A percentile compares a stretch with the other conserved stretches of the same genome.
Conservation (phyloP, 2,329 filamentous ascomycete species). For the Fusarium sororula region DNA sequence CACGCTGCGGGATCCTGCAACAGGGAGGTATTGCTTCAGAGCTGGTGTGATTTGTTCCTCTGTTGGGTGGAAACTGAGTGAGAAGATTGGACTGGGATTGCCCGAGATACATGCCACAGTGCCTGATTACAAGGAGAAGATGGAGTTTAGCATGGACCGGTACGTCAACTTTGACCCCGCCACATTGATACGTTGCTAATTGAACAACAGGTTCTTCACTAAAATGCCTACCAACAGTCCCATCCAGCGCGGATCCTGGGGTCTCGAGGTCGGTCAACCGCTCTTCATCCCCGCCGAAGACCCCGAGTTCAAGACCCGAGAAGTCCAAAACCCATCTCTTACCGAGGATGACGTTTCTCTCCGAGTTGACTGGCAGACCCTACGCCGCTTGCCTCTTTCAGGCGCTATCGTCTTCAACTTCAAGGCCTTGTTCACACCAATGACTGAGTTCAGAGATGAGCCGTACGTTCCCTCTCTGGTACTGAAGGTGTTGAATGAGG, state of each 20-base stretch:
- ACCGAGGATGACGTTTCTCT: constrained; percentile 69
- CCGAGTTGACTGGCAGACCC: constrained; percentile 88
- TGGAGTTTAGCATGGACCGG: constrained; percentile 88
- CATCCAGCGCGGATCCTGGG: constrained; percentile 88
- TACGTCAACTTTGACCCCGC: constrained; percentile 47
- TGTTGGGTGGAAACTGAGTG: constrained; percentile 80
- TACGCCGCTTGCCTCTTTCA: constrained; percentile 80
- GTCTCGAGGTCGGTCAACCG: constrained; percentile 77
- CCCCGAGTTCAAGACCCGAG: constrained; percentile 68
- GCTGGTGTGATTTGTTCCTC: constrained; percentile 82
- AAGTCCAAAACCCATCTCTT: constrained; percentile 65
- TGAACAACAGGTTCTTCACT: constrained; percentile 72
- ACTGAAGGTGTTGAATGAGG: constrained; percentile 68
- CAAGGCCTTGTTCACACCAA: constrained; percentile 83
- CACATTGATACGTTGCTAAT: neutral
- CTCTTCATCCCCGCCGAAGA: constrained; percentile 78
- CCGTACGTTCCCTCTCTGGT: constrained; percentile 76
- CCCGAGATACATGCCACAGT: constrained; percentile 77
- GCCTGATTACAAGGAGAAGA: constrained; percentile 87
- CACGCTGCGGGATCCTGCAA: constrained; percentile 74
- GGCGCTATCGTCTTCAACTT: constrained; percentile 86
- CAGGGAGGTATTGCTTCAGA: constrained; percentile 77
- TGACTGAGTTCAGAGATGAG: constrained; percentile 75
- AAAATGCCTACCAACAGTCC: constrained; percentile 78
- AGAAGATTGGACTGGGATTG: constrained; percentile 77